Conservation (phyloP, 2,329 filamentous ascomycete species). For the Xylaria sp. region DNA sequence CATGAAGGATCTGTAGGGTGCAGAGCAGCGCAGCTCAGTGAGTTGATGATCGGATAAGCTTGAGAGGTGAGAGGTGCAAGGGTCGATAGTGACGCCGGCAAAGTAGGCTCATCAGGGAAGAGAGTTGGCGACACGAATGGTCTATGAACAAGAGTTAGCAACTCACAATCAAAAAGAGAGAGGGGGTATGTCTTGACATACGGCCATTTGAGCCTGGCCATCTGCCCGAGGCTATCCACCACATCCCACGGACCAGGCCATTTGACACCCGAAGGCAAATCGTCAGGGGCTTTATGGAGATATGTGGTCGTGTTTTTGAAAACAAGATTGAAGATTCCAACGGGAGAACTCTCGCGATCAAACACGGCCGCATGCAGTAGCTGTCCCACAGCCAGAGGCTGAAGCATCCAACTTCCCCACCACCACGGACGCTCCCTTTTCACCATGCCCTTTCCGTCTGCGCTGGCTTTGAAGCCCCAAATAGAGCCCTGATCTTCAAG, state of each 20-base stretch:
- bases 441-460: slow-evolving; percentile 43
- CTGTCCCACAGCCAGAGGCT: slow-evolving; percentile 71
- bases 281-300: slow-evolving; percentile 64
- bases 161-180: neutral
- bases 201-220: slow-evolving; percentile 81
- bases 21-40: slow-evolving; percentile 81
- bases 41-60: slow-evolving; percentile 80
- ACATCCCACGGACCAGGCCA: slow-evolving; percentile 77
- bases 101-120: slow-evolving; percentile 65
- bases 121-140: slow-evolving; percentile 79
- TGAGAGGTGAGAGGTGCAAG: slow-evolving; percentile 75
- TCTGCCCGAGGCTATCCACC: slow-evolving; percentile 73
- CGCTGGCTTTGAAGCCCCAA: slow-evolving; percentile 48
- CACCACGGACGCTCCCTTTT: slow-evolving; percentile 68
- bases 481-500: slow-evolving; percentile 68
- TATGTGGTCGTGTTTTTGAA: slow-evolving; percentile 76
- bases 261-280: slow-evolving; percentile 57
- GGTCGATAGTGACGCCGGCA: slow-evolving; percentile 59
- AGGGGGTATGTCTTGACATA: slow-evolving; percentile 40
- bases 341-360: slow-evolving; percentile 60
- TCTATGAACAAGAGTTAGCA: slow-evolving; percentile 37
- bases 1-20: slow-evolving; percentile 88
- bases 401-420: slow-evolving; percentile 79
- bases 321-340: slow-evolving; percentile 42
- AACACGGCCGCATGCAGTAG: slow-evolving; percentile 71